phyloP scores from a whole-genome alignment of 129 eudicot species.

The Ambrosia trifida region DNA sequence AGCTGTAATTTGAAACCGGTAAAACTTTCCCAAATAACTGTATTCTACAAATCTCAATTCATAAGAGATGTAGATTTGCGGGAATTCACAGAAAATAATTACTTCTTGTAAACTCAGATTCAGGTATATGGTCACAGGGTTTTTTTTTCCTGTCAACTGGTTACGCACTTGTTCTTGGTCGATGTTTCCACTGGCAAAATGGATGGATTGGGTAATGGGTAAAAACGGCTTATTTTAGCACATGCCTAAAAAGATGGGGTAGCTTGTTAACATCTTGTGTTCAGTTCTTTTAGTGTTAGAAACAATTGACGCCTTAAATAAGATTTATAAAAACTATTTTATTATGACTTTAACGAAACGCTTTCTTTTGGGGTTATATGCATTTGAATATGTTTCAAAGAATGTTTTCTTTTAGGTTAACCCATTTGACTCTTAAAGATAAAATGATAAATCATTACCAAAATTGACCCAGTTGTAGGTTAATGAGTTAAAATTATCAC shows the following conservation, averaged over 20 bases:
- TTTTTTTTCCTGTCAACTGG: background rate
- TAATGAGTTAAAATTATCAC: too few relatives aligned
- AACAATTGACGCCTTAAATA: background rate
- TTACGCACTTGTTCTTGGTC: background rate
- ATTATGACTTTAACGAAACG: too few relatives aligned
- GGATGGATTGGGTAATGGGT: background rate
- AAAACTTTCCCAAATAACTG: background rate
- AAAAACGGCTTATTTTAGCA: background rate
- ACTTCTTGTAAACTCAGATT: background rate
- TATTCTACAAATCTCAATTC: background rate
- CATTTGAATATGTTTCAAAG: too few relatives aligned
- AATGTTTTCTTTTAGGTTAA: too few relatives aligned
- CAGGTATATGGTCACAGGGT: background rate
- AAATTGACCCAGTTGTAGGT: too few relatives aligned
- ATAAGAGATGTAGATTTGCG: slow-evolving; percentile 4
- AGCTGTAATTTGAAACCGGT: slow-evolving; percentile 9
- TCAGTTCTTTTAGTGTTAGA: background rate
- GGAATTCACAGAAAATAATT: background rate
- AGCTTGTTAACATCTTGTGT: background rate
- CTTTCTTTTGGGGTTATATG: too few relatives aligned
- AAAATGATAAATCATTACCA: too few relatives aligned
- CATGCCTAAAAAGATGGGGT: background rate
- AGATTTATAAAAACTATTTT: background rate
- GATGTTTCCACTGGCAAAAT: background rate
- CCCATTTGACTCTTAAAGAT: too few relatives aligned